These are phyloP conservation scores for Chaetomium fimeti DNA, from an alignment of 495 filamentous ascomycete genomes.

Conservation along the genomic window DNA sequence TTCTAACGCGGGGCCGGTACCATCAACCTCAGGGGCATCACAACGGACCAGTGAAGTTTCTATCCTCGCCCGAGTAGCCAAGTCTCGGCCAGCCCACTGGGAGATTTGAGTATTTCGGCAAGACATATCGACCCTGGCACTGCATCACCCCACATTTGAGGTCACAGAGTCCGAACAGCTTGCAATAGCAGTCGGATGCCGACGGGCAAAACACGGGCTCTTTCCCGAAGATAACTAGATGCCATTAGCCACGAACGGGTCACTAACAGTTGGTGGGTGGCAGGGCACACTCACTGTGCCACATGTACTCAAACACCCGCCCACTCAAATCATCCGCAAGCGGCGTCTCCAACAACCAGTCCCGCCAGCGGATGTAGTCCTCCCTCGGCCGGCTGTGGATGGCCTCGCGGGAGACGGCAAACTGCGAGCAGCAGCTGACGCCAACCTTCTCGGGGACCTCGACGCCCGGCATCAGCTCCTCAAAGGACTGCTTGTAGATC, in stretches of 20 bases:
- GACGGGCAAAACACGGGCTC: conserved; percentile 56
- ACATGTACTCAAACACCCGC: conserved; percentile 67
- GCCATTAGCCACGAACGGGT: conserved; percentile 22
- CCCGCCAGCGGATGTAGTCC: conserved; percentile 55
- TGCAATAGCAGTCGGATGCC: conserved; percentile 61
- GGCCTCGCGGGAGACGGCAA: conserved; percentile 58
- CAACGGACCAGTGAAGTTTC: conserved; percentile 27
- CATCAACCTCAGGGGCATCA: neutral
- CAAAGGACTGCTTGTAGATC: conserved; percentile 53
- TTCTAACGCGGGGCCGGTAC: too few species aligned
- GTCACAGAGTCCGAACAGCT: conserved; percentile 60
- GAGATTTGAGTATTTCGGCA: conserved; percentile 36
- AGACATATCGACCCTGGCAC: conserved; percentile 36
- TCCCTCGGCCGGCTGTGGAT: conserved; percentile 49
- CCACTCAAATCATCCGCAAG: conserved; percentile 59
- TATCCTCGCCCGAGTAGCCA: conserved; percentile 38
- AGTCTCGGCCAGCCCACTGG: conserved; percentile 41
- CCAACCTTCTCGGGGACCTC: conserved; percentile 48
- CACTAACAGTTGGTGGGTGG: too few species aligned
- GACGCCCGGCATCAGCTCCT: conserved; percentile 54
- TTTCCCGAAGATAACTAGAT: conserved; percentile 43
- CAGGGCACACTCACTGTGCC: conserved; percentile 63
- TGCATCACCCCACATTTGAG: conserved; percentile 34
- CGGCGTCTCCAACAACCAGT: conserved; percentile 61
- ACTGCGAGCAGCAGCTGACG: conserved; percentile 68